Evolutionary conservation across 1,284 basidiomycete species (phyloP), one percentile per base, ranked within the genome.

Genomic region (Agroathelia rolfsii): DNA sequence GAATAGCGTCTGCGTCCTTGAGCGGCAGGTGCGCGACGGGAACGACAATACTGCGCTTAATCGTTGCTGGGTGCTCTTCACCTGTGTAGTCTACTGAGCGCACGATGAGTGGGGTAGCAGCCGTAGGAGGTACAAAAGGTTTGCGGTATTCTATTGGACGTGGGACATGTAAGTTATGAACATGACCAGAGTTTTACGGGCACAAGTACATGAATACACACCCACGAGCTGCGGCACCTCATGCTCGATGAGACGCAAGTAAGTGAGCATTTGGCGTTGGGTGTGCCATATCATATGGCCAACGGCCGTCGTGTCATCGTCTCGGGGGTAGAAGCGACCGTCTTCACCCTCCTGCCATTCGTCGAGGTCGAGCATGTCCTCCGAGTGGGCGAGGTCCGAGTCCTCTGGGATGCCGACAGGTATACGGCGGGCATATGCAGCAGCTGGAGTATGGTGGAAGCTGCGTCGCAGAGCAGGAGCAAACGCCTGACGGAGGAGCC

Each of bases 211-310:
- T 16, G 23, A 13, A 12, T 6, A 64, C 81, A 55, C 48, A 89
- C 88, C 79, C 42, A 82, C 76, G 23, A 93, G 69, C 46, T 79
- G 73, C 12, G 78, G 77, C 64, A 85, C 73, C 54, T 92, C 88
- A 42, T 82, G 73, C 51, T 87, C 85, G 41, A 90, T 85, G 44
- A 88, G 66, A 32, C 83, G 68, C 51, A 90, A 59, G 46, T 89
- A 83, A 42, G 79, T 67, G 28, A 87, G 58, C 30, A 69, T 57
- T 44, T 80, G 69, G 20, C 85, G 69, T 41, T 87, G 72, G 47
- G 83, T 69, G 39, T 73, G 66, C 30, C 89, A 57, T 40, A 76
- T 65, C 17, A 77, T 45, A 58, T 86, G 82, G 6, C 78, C 84
- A 21, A 65, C 61, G 15, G 75, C 64, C 6, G 77, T 70, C 23